Evolutionary conservation across 1,139 yeast genomes (phyloP), one percentile per base, ranked within the genome.

Genomic region (Sugiyamaella xylanicola): DNA sequence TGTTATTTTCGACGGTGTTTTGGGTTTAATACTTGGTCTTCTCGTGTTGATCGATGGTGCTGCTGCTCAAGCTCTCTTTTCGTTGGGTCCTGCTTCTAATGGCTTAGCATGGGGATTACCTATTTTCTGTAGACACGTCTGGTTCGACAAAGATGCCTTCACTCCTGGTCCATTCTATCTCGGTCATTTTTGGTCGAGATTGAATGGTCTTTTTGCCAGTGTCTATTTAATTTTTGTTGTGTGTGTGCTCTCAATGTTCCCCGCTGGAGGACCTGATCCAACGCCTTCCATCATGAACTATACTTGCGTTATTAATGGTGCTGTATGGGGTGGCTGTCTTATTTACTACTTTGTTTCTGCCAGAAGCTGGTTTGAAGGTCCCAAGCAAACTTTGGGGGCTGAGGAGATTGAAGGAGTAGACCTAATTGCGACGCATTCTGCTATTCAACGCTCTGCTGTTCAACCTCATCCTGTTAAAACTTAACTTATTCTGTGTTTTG

Each of bases 141-240:
- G 49, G 53, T 69, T 62, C 39, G 83, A 83, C 49, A 74, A 72
- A 54, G 73, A 77, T 48, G 71, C 76, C 49, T 85, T 85, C 66
- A 74, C 71, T 17, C 88, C 88, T 0, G 92, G 92, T 8, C 79
- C 82, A 5, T 85, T 85, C 65, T 80, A 81, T 67, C 72, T 84
- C 60, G 91, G 91, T 29, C 69, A 72, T 5, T 57, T 69, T 15
- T 63, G 75, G 52, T 81, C 86, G 1, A 76, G 75, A 41, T 41
- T 61, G 41, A 60, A 63, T 42, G 65, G 67, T n/a, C 46, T 56
- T 48, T 57, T 67, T 39, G 66, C 71, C 5, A 59, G 64, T 9
- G 46, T 54, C 4, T 69, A 65, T 64, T 85, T 84, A 2, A 55
- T 73, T 0, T 74, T 82, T 35, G 83, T 83, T 85, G 77, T 83